These are phyloP conservation scores for Tremella yokohamensis DNA, from an alignment of 768 basidiomycete species.

Conservation along the genomic window DNA sequence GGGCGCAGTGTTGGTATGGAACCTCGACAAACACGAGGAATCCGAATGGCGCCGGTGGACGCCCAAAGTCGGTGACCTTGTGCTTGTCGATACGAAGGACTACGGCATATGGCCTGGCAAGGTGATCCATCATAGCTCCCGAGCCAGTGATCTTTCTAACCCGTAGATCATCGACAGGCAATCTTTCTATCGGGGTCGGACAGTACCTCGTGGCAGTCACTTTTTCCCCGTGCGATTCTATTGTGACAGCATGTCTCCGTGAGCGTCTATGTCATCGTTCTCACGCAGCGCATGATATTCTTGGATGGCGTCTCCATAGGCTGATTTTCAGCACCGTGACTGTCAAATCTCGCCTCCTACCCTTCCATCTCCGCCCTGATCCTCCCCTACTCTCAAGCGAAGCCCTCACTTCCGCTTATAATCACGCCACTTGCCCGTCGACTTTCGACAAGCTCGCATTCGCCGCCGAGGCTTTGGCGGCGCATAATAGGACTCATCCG, in stretches of 20 bases:
- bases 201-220: conserved; percentile 36
- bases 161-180: conserved; percentile 43
- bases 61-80: conserved; percentile 37
- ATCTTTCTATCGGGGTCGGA: conserved; percentile 36
- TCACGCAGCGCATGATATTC: neutral
- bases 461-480: conserved; percentile 28
- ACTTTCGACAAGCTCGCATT: conserved; percentile 33
- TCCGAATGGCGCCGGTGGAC: conserved; percentile 36
- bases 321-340: conserved; percentile 28
- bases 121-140: conserved; percentile 29
- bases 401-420: conserved; percentile 30
- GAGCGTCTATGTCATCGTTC: conserved; percentile 7
- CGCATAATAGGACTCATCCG: conserved; percentile 36
- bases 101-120: conserved; percentile 41
- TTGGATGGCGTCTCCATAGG: neutral
- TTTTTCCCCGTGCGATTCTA: conserved; percentile 44
- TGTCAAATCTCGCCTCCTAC: conserved; percentile 39
- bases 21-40: conserved; percentile 29
- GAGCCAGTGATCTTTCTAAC: neutral
- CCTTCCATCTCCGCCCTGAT: conserved; percentile 30
- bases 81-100: conserved; percentile 35
- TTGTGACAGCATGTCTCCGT: conserved; percentile 29
- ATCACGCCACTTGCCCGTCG: conserved; percentile 30
- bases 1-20: conserved; percentile 22
- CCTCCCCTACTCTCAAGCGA: conserved; percentile 35